These are phyloP conservation scores for Proliferodiscus dingleyae DNA, from an alignment of 2,329 filamentous ascomycete species.

Conservation along the genomic window DNA sequence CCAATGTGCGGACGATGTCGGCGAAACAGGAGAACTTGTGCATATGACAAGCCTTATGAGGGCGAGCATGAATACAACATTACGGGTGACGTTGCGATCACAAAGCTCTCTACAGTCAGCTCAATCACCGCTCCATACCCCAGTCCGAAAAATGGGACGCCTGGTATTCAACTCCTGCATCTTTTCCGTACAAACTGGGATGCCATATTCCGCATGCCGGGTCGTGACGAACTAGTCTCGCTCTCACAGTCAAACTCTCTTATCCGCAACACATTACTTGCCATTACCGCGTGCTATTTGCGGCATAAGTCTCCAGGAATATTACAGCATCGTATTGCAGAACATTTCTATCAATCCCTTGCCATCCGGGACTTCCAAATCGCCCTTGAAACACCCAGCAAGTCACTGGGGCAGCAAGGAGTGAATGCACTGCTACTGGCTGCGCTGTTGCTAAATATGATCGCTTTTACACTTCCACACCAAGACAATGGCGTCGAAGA, in stretches of 20 bases:
- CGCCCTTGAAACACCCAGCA: constrained; percentile 13
- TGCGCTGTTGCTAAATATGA: constrained; percentile 14
- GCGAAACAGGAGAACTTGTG: constrained; percentile 13
- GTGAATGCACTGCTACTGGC: constrained; percentile 14
- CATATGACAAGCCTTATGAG: constrained; percentile 13
- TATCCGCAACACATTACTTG: constrained; percentile 15
- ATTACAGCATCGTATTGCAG: constrained; percentile 15
- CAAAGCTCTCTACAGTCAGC: constrained; percentile 14
- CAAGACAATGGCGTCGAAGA: constrained; percentile 13
- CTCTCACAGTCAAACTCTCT: constrained; percentile 15
- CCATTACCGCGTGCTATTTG: constrained; percentile 14
- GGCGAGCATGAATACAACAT: constrained; percentile 14
- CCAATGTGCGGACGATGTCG: constrained; percentile 13
- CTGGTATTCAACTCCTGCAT: constrained; percentile 14
- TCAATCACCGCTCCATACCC: constrained; percentile 13
- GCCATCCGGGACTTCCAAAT: constrained; percentile 13
- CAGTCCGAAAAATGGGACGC: constrained; percentile 13
- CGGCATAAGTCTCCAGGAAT: constrained; percentile 14
- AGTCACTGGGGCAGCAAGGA: constrained; percentile 14
- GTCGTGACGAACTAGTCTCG: constrained; percentile 14
- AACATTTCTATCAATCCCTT: constrained; percentile 15
- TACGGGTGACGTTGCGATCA: constrained; percentile 11
- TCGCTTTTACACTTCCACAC: constrained; percentile 15
- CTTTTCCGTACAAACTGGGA: constrained; percentile 14
- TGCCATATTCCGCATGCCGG: constrained; percentile 14